Evolutionary conservation across 306 rosid genomes (phyloP).

Genomic region (Lathyrus aphaca): DNA sequence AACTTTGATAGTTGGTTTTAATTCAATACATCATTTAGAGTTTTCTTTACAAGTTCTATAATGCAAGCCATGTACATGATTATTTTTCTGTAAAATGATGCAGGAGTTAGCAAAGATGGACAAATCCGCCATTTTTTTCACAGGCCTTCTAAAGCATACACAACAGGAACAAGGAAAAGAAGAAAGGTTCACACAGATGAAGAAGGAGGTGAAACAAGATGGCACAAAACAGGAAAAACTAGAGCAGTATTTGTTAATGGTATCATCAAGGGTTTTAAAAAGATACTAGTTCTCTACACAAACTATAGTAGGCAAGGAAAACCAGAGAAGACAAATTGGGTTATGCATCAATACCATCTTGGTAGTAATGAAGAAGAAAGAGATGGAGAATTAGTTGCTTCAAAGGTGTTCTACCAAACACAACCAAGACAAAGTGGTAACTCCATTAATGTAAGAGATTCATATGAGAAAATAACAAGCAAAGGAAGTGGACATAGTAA

Average conservation of each 20-base stretch:
- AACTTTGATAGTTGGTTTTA: no score
- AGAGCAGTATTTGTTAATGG: conserved; percentile 56
- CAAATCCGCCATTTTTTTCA: conserved; percentile 90
- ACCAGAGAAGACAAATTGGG: conserved; percentile 89
- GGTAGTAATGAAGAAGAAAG: conserved; percentile 82
- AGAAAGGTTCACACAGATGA: conserved; percentile 85
- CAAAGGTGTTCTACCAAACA: conserved; percentile 88
- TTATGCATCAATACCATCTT: conserved; percentile 95
- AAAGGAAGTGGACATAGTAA: conserved; percentile 30
- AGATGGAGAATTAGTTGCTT: conserved; percentile 82
- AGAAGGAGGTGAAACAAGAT: conserved; percentile 84
- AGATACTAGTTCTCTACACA: conserved; percentile 87
- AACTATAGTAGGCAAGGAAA: conserved; percentile 78
- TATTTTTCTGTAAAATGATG: conserved; percentile 14
- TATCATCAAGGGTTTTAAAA: conserved; percentile 74
- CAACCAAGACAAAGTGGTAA: conserved; percentile 76
- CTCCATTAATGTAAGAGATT: conserved; percentile 53
- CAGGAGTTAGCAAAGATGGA: conserved; percentile 91
- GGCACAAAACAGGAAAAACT: conserved; percentile 99
- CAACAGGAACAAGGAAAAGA: conserved; percentile 85
- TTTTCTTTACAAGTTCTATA: background rate
- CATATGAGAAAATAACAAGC: conserved; percentile 38
- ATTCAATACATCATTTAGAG: background rate
- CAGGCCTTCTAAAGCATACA: conserved; percentile 92
- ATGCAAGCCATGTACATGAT: background rate